phyloP scores from a whole-genome alignment of 2,329 filamentous ascomycete species.

The Dactylellina sp. region DNA sequence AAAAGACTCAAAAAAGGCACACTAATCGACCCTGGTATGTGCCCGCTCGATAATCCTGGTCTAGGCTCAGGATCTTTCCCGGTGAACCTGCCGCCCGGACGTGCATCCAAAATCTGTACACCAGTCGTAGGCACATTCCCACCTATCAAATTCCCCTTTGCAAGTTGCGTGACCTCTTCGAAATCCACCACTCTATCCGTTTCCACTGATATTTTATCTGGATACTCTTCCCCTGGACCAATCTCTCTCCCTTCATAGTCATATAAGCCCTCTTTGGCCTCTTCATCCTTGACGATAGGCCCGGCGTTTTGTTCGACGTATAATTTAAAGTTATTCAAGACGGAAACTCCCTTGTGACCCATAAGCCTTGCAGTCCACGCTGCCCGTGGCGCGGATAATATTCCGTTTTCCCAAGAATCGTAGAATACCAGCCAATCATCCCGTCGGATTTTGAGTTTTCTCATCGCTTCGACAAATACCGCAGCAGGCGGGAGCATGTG shows the following conservation, averaged over 20 bases:
- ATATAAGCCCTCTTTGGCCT: conserved; percentile 64
- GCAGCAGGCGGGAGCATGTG: conserved; percentile 92
- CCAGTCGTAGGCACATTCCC: conserved; percentile 82
- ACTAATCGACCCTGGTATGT: conserved; percentile 88
- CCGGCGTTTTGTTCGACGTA: conserved; percentile 81
- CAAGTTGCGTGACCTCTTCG: conserved; percentile 83
- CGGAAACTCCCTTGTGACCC: conserved; percentile 86
- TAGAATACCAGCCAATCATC: conserved; percentile 96
- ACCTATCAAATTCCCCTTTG: conserved; percentile 73
- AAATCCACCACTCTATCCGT: conserved; percentile 78
- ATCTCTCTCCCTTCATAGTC: conserved; percentile 59
- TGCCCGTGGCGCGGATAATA: conserved; percentile 92
- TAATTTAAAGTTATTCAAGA: conserved; percentile 95
- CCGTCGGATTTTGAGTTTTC: conserved; percentile 82
- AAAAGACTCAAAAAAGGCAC: conserved; percentile 83
- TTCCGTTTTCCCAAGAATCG: conserved; percentile 87
- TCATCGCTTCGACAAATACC: conserved; percentile 88
- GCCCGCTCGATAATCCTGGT: conserved; percentile 80
- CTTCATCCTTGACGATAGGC: conserved; percentile 81
- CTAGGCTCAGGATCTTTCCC: conserved; percentile 88
- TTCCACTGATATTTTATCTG: conserved; percentile 68
- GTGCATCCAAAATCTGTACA: conserved; percentile 88
- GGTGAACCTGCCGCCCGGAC: conserved; percentile 81
- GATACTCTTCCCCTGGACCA: conserved; percentile 64
- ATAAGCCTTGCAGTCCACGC: conserved; percentile 94